phyloP scores from a whole-genome alignment of 495 filamentous ascomycete genomes.

The Lasiosphaeria ovina region DNA sequence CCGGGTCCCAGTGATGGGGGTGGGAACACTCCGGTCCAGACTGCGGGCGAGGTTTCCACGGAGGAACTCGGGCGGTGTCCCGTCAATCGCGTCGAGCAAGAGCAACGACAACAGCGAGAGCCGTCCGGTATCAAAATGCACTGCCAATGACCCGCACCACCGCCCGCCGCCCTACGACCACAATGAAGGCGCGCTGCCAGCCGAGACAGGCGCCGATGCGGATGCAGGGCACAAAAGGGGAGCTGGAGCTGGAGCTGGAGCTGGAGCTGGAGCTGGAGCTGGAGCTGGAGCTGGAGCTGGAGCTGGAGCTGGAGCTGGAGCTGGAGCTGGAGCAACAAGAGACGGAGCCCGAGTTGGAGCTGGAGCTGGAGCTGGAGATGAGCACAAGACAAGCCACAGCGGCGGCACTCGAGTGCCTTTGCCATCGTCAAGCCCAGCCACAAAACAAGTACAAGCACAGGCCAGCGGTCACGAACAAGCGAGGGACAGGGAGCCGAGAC shows the following conservation, averaged over 20 bases:
- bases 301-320: conserved; percentile 5
- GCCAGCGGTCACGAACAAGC: conserved; percentile 4
- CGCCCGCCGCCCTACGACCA: neutral
- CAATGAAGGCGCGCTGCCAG: neutral
- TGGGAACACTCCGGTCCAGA: conserved; percentile 48
- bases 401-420: neutral
- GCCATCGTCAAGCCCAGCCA: neutral
- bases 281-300: conserved; percentile 5
- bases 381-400: conserved; percentile 11
- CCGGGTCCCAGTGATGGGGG: conserved; percentile 13
- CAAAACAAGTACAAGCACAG: conserved; percentile 8
- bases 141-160: conserved; percentile 2
- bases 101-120: conserved; percentile 24
- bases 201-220: neutral
- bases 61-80: conserved; percentile 38
- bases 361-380: conserved; percentile 3
- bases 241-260: conserved; percentile 2
- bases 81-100: conserved; percentile 29
- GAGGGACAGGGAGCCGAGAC: conserved; percentile 13
- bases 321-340: conserved; percentile 3
- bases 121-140: conserved; percentile 12
- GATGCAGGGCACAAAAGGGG: neutral
- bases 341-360: neutral
- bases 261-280: conserved; percentile 5
- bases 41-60: conserved; percentile 49